Conservation (phyloP, 495 filamentous ascomycete species). For the Neurospora intermedia region DNA sequence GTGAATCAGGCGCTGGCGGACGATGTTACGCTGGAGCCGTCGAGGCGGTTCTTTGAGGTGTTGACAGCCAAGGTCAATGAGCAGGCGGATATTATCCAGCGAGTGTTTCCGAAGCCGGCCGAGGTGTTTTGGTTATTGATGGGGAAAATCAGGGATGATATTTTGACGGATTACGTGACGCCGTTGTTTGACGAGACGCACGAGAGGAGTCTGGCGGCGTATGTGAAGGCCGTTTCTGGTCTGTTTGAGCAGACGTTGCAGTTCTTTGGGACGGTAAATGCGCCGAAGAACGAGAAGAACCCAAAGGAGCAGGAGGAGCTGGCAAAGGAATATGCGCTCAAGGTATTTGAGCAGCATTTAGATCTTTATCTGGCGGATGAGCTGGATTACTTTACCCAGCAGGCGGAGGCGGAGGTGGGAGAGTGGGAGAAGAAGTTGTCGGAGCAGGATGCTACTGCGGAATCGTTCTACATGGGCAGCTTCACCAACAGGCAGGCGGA, state of each 20-base stretch:
- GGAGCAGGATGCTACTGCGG: conserved; percentile 80
- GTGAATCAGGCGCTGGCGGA: conserved; percentile 54
- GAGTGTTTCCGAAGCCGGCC: conserved; percentile 69
- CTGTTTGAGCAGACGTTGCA: conserved; percentile 76
- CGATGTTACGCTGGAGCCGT: conserved; percentile 61
- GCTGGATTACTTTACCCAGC: conserved; percentile 67
- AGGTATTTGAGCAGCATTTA: conserved; percentile 80
- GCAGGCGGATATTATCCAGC: conserved; percentile 70
- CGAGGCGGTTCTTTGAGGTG: conserved; percentile 67
- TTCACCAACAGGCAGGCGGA: conserved; percentile 80
- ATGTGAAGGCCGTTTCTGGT: conserved; percentile 76
- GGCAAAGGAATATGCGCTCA: conserved; percentile 52
- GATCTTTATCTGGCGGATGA: conserved; percentile 93
- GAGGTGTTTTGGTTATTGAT: conserved; percentile 68
- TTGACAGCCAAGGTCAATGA: conserved; percentile 69
- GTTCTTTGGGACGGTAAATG: conserved; percentile 56
- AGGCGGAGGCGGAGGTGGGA: conserved; percentile 63
- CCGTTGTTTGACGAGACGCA: conserved; percentile 85
- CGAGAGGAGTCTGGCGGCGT: conserved; percentile 59
- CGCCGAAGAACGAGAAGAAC: conserved; percentile 29
- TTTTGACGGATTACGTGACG: conserved; percentile 78
- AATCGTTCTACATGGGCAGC: conserved; percentile 91
- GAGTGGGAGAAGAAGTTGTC: conserved; percentile 87
- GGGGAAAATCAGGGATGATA: conserved; percentile 71
- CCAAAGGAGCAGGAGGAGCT: conserved; percentile 20